phyloP scores from a whole-genome alignment of 345 rosid species.

The Citrus mangshanensis region DNA sequence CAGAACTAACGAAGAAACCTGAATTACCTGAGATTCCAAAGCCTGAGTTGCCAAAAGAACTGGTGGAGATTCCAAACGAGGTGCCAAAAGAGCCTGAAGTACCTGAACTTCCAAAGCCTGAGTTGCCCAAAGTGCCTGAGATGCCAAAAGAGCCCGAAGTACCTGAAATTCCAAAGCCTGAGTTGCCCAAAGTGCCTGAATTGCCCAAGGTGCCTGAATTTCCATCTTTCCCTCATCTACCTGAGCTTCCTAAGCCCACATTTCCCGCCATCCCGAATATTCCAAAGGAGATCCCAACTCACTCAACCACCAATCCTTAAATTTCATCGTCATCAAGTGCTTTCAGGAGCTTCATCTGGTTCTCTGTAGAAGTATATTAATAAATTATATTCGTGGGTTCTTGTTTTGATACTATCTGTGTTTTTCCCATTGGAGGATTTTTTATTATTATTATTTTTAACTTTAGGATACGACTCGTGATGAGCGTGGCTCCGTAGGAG shows the following conservation, averaged over 20 bases:
- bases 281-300: conserved; percentile 9
- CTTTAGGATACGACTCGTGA: background rate
- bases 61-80: background rate
- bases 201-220: background rate
- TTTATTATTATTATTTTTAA: too few relatives aligned
- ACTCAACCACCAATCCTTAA: conserved; percentile 10
- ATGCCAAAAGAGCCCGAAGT: conserved; percentile 9
- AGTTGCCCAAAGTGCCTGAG: background rate
- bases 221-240: background rate
- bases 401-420: background rate
- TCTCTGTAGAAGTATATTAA: too few relatives aligned
- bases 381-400: background rate
- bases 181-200: background rate
- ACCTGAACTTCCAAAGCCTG: background rate
- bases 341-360: background rate
- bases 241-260: background rate
- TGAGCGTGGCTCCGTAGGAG: background rate
- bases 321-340: background rate
- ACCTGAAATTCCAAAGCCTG: background rate
- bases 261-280: background rate
- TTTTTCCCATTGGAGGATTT: background rate
- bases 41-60: background rate
- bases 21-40: background rate
- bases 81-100: background rate
- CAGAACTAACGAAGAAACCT: background rate